phyloP scores from a whole-genome alignment of 2,329 filamentous ascomycete genomes.

The Talaromyces amestolkiae region DNA sequence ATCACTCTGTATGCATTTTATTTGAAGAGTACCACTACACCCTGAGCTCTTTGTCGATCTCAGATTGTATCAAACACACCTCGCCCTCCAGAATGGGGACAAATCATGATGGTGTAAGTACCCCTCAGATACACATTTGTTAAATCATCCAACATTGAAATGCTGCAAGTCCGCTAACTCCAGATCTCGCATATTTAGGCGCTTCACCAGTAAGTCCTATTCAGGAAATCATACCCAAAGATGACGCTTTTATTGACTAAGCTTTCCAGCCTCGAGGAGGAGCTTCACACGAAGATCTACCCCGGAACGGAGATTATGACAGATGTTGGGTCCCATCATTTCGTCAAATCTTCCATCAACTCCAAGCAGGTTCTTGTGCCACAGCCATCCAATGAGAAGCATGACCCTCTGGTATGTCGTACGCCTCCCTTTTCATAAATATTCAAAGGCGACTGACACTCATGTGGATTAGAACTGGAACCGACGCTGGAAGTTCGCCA shows the following conservation, averaged over 20 bases:
- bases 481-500: constrained; percentile 42
- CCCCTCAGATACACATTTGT: neutral
- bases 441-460: neutral
- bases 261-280: constrained; percentile 42
- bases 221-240: constrained; percentile 12
- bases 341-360: constrained; percentile 54
- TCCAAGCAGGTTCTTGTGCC: constrained; percentile 48
- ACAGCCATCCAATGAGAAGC: constrained; percentile 48
- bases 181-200: neutral
- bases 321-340: constrained; percentile 62
- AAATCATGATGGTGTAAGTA: constrained; percentile 1
- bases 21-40: neutral
- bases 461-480: constrained; percentile 45
- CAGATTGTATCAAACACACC: neutral
- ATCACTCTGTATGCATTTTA: neutral
- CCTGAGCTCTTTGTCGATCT: neutral
- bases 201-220: neutral
- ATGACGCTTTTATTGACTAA: constrained; percentile 30
- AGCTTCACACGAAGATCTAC: constrained; percentile 54
- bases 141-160: neutral
- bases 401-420: constrained; percentile 44
- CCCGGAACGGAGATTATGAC: constrained; percentile 61
- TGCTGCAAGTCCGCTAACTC: neutral
- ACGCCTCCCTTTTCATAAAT: neutral
- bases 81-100: neutral